Conservation (phyloP, 2,329 filamentous ascomycete genomes). For the Lasiodiplodia theobromae region DNA sequence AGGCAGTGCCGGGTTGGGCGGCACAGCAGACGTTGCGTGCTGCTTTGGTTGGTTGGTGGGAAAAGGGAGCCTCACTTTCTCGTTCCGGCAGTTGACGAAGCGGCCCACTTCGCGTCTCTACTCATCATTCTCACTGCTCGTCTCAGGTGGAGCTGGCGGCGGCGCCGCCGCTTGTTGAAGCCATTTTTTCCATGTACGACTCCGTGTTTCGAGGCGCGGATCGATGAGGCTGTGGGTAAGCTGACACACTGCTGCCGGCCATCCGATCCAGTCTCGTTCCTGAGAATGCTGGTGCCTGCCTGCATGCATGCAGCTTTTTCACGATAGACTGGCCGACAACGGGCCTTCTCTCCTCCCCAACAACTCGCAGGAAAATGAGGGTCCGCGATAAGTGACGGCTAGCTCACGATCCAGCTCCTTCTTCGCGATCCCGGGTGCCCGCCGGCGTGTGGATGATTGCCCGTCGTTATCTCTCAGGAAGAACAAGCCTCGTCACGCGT, state of each 20-base stretch:
- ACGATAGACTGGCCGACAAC: neutral
- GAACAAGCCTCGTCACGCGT: neutral
- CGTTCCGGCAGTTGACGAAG: constrained; percentile 5
- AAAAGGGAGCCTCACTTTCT: constrained; percentile 12
- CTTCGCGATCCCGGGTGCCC: neutral
- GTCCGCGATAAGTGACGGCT: neutral
- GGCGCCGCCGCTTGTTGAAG: no score
- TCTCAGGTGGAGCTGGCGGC: neutral
- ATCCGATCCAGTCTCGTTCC: neutral
- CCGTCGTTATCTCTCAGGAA: neutral
- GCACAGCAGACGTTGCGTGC: neutral
- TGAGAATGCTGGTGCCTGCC: neutral
- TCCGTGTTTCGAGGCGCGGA: constrained; percentile 1
- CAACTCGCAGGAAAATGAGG: neutral
- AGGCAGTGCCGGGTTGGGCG: constrained; percentile 1
- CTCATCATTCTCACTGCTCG: no score
- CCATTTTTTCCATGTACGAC: neutral
- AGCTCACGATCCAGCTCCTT: neutral
- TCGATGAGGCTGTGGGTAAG: neutral
- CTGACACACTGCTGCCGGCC: neutral
- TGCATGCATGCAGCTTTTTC: neutral
- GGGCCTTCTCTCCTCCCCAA: neutral
- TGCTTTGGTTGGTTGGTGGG: constrained; percentile 9
- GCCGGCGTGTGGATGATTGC: no score
- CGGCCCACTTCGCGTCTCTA: neutral